phyloP scores from a whole-genome alignment of 371 early-diverging fungal species.

The Mortierella sp. region DNA sequence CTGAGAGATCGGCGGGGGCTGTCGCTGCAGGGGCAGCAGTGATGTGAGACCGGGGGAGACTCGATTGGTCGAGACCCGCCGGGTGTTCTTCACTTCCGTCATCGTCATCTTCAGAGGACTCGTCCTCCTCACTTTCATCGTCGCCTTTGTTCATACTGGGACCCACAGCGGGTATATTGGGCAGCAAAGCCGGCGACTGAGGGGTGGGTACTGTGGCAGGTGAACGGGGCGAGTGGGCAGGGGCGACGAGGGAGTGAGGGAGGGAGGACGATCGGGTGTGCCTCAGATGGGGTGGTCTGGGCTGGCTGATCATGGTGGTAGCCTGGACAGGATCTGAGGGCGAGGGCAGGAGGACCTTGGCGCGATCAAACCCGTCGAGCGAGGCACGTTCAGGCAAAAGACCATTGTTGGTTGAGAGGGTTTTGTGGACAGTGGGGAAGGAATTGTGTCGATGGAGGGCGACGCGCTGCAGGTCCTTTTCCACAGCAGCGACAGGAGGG shows the following conservation, averaged over 20 bases:
- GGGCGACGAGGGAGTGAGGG: slow-evolving; percentile 7
- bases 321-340: slow-evolving; percentile 28
- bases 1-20: background rate
- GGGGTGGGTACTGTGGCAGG: background rate
- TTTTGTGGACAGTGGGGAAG: slow-evolving; percentile 20
- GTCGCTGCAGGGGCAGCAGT: too few species aligned
- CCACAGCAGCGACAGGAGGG: background rate
- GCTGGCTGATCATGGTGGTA: slow-evolving; percentile 44
- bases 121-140: slow-evolving; percentile 3
- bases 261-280: slow-evolving; percentile 26
- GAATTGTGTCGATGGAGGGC: slow-evolving; percentile 20
- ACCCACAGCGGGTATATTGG: slow-evolving; percentile 28
- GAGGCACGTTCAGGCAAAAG: slow-evolving; percentile 20
- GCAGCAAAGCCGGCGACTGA: slow-evolving; percentile 1
- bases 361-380: slow-evolving; percentile 36
- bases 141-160: background rate
- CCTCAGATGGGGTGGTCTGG: slow-evolving; percentile 28
- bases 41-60: slow-evolving; percentile 1
- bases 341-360: slow-evolving; percentile 22
- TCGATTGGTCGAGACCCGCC: background rate
- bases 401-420: background rate
- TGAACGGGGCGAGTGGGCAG: background rate
- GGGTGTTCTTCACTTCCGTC: slow-evolving; percentile 14
- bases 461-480: background rate
- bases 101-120: background rate